Percentiles rank a stretch among this genome's conserved stretches.
phyloP scores from a whole-genome alignment of 345 rosid species.

The Cochlearia excelsa region DNA sequence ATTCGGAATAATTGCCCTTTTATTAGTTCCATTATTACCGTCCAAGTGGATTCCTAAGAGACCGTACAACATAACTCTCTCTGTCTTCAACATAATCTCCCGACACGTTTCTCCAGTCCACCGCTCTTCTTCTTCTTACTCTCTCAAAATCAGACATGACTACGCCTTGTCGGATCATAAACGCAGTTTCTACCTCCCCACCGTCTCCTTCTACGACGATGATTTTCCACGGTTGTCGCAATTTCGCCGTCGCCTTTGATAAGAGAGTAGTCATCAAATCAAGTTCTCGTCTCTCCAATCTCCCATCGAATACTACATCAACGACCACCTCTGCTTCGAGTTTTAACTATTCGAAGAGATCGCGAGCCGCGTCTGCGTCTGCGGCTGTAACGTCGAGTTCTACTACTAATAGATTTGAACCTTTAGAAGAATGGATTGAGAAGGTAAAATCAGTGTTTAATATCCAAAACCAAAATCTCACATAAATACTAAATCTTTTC shows the following conservation, averaged over 20 bases:
- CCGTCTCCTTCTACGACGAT: slow-evolving; percentile 25
- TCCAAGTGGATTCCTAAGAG: no score
- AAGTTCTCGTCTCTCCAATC: slow-evolving; percentile 15
- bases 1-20: no score
- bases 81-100: no score
- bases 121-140: no score
- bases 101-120: no score
- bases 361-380: slow-evolving; percentile 16
- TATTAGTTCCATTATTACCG: no score
- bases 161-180: slow-evolving; percentile 25
- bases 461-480: not conserved
- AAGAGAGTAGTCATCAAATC: no score
- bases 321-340: no score
- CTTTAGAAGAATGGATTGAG: slow-evolving; percentile 55
- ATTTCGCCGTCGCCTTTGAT: slow-evolving; percentile 8
- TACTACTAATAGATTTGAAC: slow-evolving; percentile 36
- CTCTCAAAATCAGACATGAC: no score
- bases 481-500: no score
- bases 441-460: slow-evolving; percentile 41
- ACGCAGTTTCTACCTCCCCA: slow-evolving; percentile 23
- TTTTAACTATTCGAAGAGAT: no score
- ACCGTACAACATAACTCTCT: no score
- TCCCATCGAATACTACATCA: not conserved
- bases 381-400: slow-evolving; percentile 31
- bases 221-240: slow-evolving; percentile 3